Conservation (phyloP, 139 green algal genomes). For the Chlamydomonas incerta region DNA sequence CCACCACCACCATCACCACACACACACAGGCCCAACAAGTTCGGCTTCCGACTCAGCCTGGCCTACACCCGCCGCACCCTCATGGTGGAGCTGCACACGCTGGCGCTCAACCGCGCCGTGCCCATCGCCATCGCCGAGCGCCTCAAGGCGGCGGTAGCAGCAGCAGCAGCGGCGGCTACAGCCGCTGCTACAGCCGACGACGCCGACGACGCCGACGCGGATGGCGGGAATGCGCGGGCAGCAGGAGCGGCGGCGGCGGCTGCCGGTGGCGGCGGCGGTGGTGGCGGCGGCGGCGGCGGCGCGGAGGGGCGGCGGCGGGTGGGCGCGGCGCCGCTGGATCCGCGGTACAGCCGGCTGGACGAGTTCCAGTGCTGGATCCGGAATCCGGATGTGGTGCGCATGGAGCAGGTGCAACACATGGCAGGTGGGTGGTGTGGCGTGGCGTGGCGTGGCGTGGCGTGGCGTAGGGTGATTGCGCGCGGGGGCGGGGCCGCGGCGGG, state of each 20-base stretch:
- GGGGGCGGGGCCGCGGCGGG: no score
- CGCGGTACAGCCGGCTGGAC: background rate
- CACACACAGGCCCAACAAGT: background rate
- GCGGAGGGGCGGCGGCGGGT: background rate
- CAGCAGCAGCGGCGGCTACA: no score
- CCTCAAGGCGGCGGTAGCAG: no score
- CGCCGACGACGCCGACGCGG: background rate
- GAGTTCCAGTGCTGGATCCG: slow-evolving; percentile 20
- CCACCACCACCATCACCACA: no score
- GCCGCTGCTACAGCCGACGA: background rate
- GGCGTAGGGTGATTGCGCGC: no score
- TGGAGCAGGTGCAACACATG: slow-evolving; percentile 31
- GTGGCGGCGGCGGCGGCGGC: background rate
- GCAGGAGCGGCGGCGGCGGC: no score
- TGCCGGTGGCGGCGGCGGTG: background rate
- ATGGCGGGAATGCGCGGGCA: no score
- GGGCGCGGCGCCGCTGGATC: background rate
- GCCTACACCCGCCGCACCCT: slow-evolving; percentile 16
- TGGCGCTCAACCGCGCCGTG: background rate
- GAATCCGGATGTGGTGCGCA: slow-evolving; percentile 23
- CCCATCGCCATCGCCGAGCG: background rate
- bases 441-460: no score
- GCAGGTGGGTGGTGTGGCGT: background rate
- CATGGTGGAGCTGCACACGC: background rate
- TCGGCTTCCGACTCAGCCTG: slow-evolving; percentile 12